Conservation (phyloP, 139 green algal genomes). For the Mesotaenium endlicherianum region DNA sequence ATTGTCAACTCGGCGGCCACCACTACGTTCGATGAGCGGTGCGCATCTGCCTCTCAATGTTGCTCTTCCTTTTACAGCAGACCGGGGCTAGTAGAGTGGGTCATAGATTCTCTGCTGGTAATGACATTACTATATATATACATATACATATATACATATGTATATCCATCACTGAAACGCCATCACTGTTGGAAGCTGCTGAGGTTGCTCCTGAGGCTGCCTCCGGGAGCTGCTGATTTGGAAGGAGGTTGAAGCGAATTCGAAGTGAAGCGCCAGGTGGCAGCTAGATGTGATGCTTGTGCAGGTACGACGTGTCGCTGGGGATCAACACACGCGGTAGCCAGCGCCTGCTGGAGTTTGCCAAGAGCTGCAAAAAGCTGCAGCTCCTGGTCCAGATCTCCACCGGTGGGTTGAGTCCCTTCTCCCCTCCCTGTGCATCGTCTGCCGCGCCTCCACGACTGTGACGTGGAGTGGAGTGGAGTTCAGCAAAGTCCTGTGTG, state of each 20-base stretch:
- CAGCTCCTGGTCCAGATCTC: conserved; percentile 48
- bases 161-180: not conserved
- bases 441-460: no score
- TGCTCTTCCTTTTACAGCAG: no score
- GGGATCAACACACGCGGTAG: conserved; percentile 45
- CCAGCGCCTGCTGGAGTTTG: conserved; percentile 1
- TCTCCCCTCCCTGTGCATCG: no score
- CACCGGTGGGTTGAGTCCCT: conserved; percentile 27
- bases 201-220: no score
- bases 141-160: not conserved
- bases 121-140: not conserved
- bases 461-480: no score
- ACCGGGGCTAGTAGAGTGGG: no score
- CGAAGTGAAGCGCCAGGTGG: not conserved
- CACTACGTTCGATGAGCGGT: conserved; percentile 50
- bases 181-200: not conserved
- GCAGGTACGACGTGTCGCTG: conserved; percentile 49
- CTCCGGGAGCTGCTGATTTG: no score
- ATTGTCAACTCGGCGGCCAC: conserved; percentile 47
- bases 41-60: no score
- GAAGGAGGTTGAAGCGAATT: no score
- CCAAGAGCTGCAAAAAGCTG: conserved; percentile 28
- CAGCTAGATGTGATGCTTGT: not conserved
- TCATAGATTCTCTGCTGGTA: no score
- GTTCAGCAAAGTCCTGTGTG: no score